Base-by-base conservation (phyloP, 495 filamentous ascomycete genomes). In the Copromyces sp. region DNA sequence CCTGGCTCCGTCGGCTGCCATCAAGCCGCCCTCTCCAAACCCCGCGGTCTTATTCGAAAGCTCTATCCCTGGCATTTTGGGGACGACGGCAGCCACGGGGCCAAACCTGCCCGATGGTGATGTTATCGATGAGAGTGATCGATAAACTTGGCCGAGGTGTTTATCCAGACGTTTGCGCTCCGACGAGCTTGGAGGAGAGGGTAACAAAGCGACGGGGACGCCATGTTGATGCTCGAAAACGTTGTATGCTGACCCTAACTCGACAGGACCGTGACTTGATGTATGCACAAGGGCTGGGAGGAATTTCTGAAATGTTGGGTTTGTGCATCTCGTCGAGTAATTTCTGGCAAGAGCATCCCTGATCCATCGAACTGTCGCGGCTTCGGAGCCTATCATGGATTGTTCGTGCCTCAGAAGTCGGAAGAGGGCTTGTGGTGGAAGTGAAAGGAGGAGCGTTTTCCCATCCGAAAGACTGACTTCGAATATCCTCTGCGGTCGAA, bases 381-480 rank as follows among this genome's bases (percentile, higher is more conserved):
- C 79, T 73, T 84, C 84, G 40, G 79, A 77, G 11, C 74, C 68
- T 29, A 81, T 73, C 47, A 80, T 74, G 53, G 65, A 73, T 70
- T 82, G 79, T 70, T 86, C 84, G 39, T 77, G 80, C 20, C 84
- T 78, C 9, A 86, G 77, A n/a, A 83, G 77, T 40, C 83, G 79
- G 69, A 79, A 72, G 40, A 76, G 76, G 4, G 80, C 70, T 7
- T 76, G 72, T 8, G 83, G 83, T 14, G 81, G 73, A 9, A 83
- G 70, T 32, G 79, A 78, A 38, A 86, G 80, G 39, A 81, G 42
- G 9, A 85, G 69, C 9, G 74, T 73, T 39, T 73, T 75, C 32
- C 77, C 80, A 47, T 82, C 77, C 32, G 80, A 80, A 37, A 84
- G 72, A 42, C 71, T 69, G 35, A 84, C 73, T 69, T 75, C 74